Base-by-base conservation (phyloP, 176 grass and related monocot species). In the Eragrostis nindensis region DNA sequence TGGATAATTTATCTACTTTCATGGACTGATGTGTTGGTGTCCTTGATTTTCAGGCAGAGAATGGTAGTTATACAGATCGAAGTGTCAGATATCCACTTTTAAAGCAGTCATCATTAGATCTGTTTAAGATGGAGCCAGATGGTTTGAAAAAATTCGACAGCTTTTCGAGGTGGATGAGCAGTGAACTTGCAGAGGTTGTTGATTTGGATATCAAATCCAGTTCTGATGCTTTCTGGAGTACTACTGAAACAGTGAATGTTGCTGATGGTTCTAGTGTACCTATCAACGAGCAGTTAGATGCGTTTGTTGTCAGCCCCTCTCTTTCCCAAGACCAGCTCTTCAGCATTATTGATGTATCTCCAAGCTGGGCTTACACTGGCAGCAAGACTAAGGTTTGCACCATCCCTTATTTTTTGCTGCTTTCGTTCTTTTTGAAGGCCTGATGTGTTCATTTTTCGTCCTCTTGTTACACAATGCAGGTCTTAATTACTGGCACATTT, bases 311-410 rank as follows among this genome's bases (percentile, higher is more conserved):
- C 55, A 98, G 88, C 50, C 96, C 96, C 24, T 95, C 96, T 10
- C 88, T 98, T 85, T 93, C 92, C 21, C 84, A 95, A 89, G 92
- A 98, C 22, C 96, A 98, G 81, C 88, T 98, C 75, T 99, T 99
- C 79, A 99, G 97, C 81, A 99, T 99, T 56, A 96, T 99, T 80
- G 89, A 96, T 79, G 92, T 96, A 85, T 96, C 97, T 42, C 97
- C 97, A 82, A 93, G 86, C 76, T 99, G 93, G 83, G 87, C 87
- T 59, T 84, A 78, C 48, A 47, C 84, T 80, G 87, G 73, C 41
- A 77, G 65, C 5, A 68, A 86, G 82, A 78, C 87, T 27, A 99
- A 99, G 97, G 97, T 99, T 80, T 32, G 53, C 36, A 66, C 29
- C 47, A 39, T 86, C 29, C 36, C 41, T 41, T 63, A 41, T 32